Base-by-base conservation (phyloP, 306 rosid genomes). In the Rubus parviflorus region DNA sequence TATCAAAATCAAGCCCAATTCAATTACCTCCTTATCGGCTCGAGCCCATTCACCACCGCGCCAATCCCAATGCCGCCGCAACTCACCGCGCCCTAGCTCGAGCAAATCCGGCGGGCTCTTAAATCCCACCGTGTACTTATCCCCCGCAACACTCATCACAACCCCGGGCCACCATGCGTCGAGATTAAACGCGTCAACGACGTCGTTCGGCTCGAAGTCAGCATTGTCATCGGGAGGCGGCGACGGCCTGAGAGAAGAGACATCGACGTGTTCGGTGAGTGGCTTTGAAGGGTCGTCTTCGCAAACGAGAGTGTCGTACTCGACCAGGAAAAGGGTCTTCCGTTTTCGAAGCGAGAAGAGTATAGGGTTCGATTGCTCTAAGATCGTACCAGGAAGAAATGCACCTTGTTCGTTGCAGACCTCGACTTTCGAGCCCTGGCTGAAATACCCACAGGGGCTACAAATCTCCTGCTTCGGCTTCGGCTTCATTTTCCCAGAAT, bases 21-120 rank as follows among this genome's bases (percentile, higher is more conserved):
- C 40, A 60, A 15, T 40, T 72, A 79, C 83, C 83, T 73, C 67
- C 74, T 80, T 73, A 8, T 15, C 10, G n/a, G 53, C 20, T 9
- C 43, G 23, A 7, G 16, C 12, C 83, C 83, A 80, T 5, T 14
- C 20, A 10, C 75, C 73, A 30, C 23, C 43, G 4, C 12, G 2
- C 35, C 77, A 80, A 22, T 66, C 79, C 83, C 74, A 80, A 45
- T 80, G 83, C 13, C 37, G 35, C 51, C 83, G 15, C 42, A 80
- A 7, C 8, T 67, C 38, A 0, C 53, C 13, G 4, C 79, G 70
- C 14, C 40, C 25, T 5, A 73, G 4, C 62, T 4, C 74, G 22
- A 53, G 67, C 74, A 73, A 41, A 56, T 80, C 83, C 47, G 73
- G 83, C 45, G 83, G 83, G 60, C 15, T 1, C 51, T 51, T 22